These are phyloP conservation scores for Lentinus tigrinus DNA, from an alignment of 768 basidiomycete species.

Conservation along the genomic window DNA sequence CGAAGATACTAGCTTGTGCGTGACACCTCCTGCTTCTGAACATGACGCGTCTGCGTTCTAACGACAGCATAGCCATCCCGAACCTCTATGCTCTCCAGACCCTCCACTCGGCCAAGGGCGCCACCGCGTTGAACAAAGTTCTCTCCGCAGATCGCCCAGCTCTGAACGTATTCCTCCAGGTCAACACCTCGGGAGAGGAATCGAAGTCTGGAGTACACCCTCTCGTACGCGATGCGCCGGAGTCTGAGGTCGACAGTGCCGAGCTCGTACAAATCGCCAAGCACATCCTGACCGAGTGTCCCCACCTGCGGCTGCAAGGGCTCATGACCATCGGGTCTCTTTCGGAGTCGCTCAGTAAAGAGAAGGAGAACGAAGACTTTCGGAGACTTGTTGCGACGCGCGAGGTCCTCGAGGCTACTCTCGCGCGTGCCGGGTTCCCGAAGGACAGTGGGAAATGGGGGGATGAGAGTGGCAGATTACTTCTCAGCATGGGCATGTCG, in stretches of 20 bases:
- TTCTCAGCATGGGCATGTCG: constrained; percentile 96
- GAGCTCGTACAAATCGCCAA: constrained; percentile 67
- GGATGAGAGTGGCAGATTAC: constrained; percentile 45
- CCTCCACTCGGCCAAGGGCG: constrained; percentile 76
- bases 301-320: constrained; percentile 73
- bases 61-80: constrained; percentile 61
- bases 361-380: constrained; percentile 71
- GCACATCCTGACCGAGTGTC: constrained; percentile 72
- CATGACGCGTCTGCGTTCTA: neutral
- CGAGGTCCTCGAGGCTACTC: constrained; percentile 49
- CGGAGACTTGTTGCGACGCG: constrained; percentile 62
- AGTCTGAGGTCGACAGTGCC: constrained; percentile 24
- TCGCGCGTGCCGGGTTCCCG: constrained; percentile 31
- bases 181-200: constrained; percentile 95
- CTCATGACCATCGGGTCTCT: constrained; percentile 97
- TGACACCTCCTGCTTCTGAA: constrained; percentile 3
- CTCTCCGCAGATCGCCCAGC: constrained; percentile 52
- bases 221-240: constrained; percentile 36
- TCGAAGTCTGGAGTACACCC: constrained; percentile 84
- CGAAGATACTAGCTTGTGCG: constrained; percentile 81
- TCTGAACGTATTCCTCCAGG: constrained; percentile 83
- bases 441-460: constrained; percentile 35
- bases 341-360: constrained; percentile 59
- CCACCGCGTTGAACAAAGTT: constrained; percentile 74
- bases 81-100: constrained; percentile 90